Evolutionary conservation across 2,329 filamentous ascomycete species (phyloP), one percentile per base, ranked within the genome.

Genomic region (Xylaria sp.): DNA sequence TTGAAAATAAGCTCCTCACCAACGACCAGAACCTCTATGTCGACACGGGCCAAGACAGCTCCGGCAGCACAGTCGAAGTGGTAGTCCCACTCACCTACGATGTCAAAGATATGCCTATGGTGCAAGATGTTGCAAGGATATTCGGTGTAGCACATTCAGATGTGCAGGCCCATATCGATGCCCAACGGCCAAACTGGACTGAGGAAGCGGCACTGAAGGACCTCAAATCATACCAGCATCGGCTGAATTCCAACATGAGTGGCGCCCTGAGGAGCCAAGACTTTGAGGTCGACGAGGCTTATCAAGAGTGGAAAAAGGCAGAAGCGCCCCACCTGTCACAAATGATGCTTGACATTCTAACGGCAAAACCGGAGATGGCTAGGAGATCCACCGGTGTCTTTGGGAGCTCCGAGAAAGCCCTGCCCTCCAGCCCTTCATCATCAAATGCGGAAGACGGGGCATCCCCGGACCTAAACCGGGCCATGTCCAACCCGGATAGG

Each of bases 61-160:
- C 80, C 43, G 78, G 85, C 34, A 84, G 83, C 44, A 89, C 88
- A 7, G 81, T 94, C 59, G 93, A 97, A 71, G 89, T 93, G 19
- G 81, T 90, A 52, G 84, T 92, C 2, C 92, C 93, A 9, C 77
- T 95, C 53, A 94, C 86, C 67, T 91, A 96, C 72, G 91, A 97
- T 72, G 88, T 97, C 69, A 96, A 94, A 73, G 94, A 99, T 69
- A 99, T 99, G 94, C 88, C 88, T 37, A 83, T 97, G 74, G 94
- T 96, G 22, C 88, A 94, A 70, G 84, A 88, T 34, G 92, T 99
- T 21, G 90, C 89, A 46, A 87, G 83, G 64, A 90, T 97, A 59
- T 99, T 97, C 73, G 89, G 89, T 41, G 80, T 93, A 54, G 86
- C 86, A 40, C 85, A 89, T 61, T 85, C 87, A 1, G 87, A 94